Conservation (phyloP, 2,329 filamentous ascomycete species). For the Epichloe aotearoae region DNA sequence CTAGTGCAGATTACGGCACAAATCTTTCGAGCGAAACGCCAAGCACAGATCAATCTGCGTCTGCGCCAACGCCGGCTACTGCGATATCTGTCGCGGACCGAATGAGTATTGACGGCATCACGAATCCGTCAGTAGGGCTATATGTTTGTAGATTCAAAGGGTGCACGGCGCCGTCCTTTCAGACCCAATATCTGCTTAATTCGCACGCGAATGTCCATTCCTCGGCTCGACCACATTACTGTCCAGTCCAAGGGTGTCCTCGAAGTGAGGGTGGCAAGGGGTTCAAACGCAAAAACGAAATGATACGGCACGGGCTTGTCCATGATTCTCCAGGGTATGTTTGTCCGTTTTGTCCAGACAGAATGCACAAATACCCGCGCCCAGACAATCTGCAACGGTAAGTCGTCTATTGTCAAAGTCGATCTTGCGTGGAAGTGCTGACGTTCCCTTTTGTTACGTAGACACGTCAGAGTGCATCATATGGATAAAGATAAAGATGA, state of each 20-base stretch:
- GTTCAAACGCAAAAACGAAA: conserved; percentile 61
- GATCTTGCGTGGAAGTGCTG: conserved; percentile 4
- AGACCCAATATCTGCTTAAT: conserved; percentile 65
- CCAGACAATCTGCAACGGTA: conserved; percentile 94
- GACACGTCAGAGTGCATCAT: conserved; percentile 89
- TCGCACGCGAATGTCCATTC: conserved; percentile 67
- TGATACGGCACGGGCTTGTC: conserved; percentile 70
- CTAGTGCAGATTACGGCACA: conserved; percentile 29
- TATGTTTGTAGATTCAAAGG: conserved; percentile 48
- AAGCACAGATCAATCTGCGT: conserved; percentile 29
- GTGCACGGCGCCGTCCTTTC: conserved; percentile 61
- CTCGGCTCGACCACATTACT: conserved; percentile 51
- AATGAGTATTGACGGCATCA: conserved; percentile 46
- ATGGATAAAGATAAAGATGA: conserved; percentile 84
- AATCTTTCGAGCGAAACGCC: conserved; percentile 33
- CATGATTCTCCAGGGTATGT: conserved; percentile 92
- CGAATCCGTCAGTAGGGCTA: conserved; percentile 34
- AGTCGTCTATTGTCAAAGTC: conserved; percentile 13
- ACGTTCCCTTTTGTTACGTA: conserved; percentile 20
- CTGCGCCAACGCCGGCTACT: conserved; percentile 28
- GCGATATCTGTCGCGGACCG: conserved; percentile 31
- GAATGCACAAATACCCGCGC: conserved; percentile 86
- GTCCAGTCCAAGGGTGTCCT: conserved; percentile 47
- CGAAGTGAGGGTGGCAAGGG: conserved; percentile 51
- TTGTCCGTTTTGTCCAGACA: conserved; percentile 88